Evolutionary conservation across 441 rosid species (phyloP).

Genomic region (Cnidoscolus chayamansa): DNA sequence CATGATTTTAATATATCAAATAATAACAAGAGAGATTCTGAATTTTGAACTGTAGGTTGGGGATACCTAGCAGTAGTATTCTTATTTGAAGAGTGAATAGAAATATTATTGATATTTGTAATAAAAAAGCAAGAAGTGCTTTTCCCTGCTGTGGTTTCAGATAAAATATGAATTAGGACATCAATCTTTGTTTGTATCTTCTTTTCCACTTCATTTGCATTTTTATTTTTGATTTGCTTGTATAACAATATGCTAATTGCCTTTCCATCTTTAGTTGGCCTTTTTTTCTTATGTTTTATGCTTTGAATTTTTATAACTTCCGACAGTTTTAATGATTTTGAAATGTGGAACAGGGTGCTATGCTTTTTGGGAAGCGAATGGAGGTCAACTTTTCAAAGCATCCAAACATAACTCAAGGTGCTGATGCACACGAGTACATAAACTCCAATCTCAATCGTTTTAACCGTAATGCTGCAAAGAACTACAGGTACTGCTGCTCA

Average conservation of each 20-base stretch:
- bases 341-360: slow-evolving; percentile 61
- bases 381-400: slow-evolving; percentile 97
- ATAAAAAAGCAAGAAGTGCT: not conserved
- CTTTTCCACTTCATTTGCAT: not conserved
- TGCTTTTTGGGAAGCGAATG: slow-evolving; percentile 80
- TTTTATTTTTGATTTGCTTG: not conserved
- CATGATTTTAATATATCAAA: not conserved
- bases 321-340: not conserved
- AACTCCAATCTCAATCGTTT: slow-evolving; percentile 94
- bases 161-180: not conserved
- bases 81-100: too few species aligned
- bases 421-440: slow-evolving; percentile 74
- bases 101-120: too few species aligned
- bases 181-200: not conserved
- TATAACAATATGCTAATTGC: not conserved
- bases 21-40: not conserved
- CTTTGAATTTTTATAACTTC: not conserved
- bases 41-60: not conserved
- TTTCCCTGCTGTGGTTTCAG: not conserved
- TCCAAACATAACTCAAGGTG: slow-evolving; percentile 79
- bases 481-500: slow-evolving; percentile 95
- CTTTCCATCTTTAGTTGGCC: not conserved
- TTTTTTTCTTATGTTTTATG: not conserved
- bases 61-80: too few species aligned
- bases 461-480: slow-evolving; percentile 95